A percentile compares a stretch with the other conserved stretches of the same genome.
Conservation (phyloP, 1,284 basidiomycete genomes). For the Boletus nobilissimus region DNA sequence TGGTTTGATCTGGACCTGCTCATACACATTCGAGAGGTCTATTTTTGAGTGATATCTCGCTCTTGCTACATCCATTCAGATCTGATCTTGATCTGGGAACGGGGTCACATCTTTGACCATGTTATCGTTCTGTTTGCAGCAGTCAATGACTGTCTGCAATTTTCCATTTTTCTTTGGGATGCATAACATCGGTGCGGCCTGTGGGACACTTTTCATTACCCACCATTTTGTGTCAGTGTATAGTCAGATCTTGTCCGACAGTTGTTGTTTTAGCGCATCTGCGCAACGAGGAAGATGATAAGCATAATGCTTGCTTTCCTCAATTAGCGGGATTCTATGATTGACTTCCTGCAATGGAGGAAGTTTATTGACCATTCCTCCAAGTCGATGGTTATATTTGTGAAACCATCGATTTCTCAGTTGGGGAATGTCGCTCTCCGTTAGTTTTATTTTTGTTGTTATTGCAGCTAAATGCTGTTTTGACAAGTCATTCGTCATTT, state of each 20-base stretch:
- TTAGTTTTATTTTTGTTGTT: neutral
- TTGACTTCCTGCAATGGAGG: neutral
- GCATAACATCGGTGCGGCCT: neutral
- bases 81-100: constrained; percentile 20
- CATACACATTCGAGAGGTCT: constrained; percentile 48
- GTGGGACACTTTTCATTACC: constrained; percentile 2
- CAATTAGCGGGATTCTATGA: neutral
- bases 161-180: constrained; percentile 10
- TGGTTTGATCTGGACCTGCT: constrained; percentile 44
- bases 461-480: too few species aligned
- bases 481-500: too few species aligned
- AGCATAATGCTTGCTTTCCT: neutral
- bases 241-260: neutral
- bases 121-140: neutral
- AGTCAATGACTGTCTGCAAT: constrained; percentile 1
- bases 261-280: neutral
- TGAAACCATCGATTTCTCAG: neutral
- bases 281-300: neutral
- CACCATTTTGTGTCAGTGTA: neutral
- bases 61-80: constrained; percentile 37
- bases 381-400: neutral
- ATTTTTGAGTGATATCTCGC: constrained; percentile 40
- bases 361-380: neutral
- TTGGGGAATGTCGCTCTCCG: neutral
- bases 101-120: too few species aligned